These are phyloP conservation scores for Backusella liffmaniae DNA, from an alignment of 192 early-diverging fungal genomes.

Conservation along the genomic window DNA sequence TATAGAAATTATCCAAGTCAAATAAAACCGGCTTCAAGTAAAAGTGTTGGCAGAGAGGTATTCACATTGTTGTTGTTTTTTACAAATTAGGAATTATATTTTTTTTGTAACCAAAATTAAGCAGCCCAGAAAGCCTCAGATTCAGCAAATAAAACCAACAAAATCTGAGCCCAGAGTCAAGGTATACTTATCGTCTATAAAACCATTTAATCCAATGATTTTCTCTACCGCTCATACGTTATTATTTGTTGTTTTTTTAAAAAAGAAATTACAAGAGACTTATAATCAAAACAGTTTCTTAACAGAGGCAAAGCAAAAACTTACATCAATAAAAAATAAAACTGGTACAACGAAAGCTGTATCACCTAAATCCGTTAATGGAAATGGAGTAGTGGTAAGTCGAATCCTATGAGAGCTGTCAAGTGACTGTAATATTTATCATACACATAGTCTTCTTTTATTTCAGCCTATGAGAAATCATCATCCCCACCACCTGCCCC, in stretches of 20 bases:
- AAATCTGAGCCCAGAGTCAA: neutral
- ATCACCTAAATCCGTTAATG: neutral
- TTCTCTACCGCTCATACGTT: neutral
- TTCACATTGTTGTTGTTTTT: neutral
- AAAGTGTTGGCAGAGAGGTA: neutral
- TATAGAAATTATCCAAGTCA: neutral
- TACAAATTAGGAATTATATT: constrained; percentile 2
- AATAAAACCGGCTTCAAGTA: neutral
- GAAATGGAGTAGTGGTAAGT: constrained; percentile 3
- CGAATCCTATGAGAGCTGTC: neutral
- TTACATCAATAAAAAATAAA: neutral
- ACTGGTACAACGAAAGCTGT: neutral
- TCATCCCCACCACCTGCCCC: neutral
- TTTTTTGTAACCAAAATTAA: constrained; percentile 2
- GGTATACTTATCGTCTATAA: neutral
- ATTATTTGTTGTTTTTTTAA: neutral
- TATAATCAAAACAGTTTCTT: neutral
- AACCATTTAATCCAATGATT: neutral
- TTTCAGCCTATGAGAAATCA: constrained; percentile 7
- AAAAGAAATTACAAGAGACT: neutral
- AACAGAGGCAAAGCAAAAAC: constrained; percentile 3
- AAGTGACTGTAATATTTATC: neutral
- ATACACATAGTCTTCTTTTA: constrained; percentile 11
- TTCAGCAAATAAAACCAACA: neutral
- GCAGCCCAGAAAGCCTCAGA: neutral